These are phyloP conservation scores for Cytospora schulzeri DNA, from an alignment of 2,329 filamentous ascomycete genomes.

Conservation along the genomic window DNA sequence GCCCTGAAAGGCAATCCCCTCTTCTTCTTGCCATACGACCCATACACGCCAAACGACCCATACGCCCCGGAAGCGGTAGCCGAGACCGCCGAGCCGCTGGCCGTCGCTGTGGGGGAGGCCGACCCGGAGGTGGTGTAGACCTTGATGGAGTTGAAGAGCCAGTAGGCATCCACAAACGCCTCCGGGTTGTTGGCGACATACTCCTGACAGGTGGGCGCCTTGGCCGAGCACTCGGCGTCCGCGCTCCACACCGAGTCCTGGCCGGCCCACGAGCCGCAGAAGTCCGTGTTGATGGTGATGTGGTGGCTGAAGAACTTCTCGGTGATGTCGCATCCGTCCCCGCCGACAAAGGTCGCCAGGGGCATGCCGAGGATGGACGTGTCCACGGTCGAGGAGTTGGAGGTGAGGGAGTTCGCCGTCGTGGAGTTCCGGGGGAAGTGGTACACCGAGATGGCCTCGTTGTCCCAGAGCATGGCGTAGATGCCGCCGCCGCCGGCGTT, in stretches of 20 bases:
- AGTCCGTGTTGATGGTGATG: constrained; percentile 62
- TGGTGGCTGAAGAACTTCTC: constrained; percentile 70
- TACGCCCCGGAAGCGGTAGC: neutral
- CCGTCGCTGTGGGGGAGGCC: neutral
- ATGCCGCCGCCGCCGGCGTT: constrained; percentile 70
- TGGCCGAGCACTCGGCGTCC: constrained; percentile 58
- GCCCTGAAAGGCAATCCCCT: constrained; percentile 19
- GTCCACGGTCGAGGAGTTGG: constrained; percentile 65
- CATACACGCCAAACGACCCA: neutral
- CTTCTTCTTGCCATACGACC: neutral
- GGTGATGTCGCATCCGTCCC: constrained; percentile 70
- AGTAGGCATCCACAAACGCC: constrained; percentile 27
- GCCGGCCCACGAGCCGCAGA: constrained; percentile 84
- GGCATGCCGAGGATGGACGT: constrained; percentile 71
- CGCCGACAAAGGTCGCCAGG: constrained; percentile 66
- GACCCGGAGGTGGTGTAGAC: constrained; percentile 16
- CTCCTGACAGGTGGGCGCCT: constrained; percentile 67
- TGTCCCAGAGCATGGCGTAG: constrained; percentile 78
- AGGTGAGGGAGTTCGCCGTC: constrained; percentile 37
- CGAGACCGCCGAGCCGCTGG: neutral
- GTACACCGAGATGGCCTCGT: constrained; percentile 72
- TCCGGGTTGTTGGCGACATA: constrained; percentile 62
- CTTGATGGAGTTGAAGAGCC: constrained; percentile 28
- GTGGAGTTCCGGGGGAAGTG: constrained; percentile 69
- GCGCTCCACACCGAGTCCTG: constrained; percentile 57